Base-by-base conservation (phyloP, 495 filamentous ascomycete species). In the Penicillium coprophilum region DNA sequence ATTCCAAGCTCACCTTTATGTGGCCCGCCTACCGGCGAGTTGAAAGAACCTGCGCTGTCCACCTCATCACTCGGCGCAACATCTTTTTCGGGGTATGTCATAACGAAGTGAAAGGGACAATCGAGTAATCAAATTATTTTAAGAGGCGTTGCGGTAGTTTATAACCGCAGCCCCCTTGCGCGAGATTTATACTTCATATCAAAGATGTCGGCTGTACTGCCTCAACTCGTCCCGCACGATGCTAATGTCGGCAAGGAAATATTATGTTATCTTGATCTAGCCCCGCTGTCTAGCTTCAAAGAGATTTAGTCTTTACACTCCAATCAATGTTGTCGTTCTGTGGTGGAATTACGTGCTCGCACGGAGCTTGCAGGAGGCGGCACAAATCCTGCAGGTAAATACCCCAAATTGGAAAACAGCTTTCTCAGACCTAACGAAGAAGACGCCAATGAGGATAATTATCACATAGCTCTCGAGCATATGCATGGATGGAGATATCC, bases 301-400 rank as follows among this genome's bases (percentile, higher is more conserved):
- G 11, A 10, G 30, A 36, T 24, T 21, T 6, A 19, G 31, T 30
- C 13, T 47, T 10, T 10, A 34, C 8, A 31, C 9, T 34, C 39
- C 39, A 12, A 20, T 2, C 7, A 50, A 72, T 75, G 72, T 67
- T 70, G 69, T 58, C 36, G 62, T 69, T 66, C 55, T 50, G 20
- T 57, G 40, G 36, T 40, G 54, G 12, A 44, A 73, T 75, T 71
- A 71, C 72, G 72, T 75, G 72, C 72, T 75, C 63, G 63, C 69
- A 67, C 64, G 66, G 61, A 59, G 65, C 62, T 56, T 41, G 32
- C 11, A 19, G 6, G 38, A 46, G n/a, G 30, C 49, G 44, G 28
- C 50, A 52, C 30, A 55, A 24, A 31, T 34, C 46, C 52, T 46
- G 7, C 15, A 38, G 20, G 21, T 4, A 1, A 27, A 17, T 13